Percentiles rank a stretch among this genome's conserved stretches.
Evolutionary conservation across 2,329 filamentous ascomycete species (phyloP).

Genomic region (Arthroderma sp.): DNA sequence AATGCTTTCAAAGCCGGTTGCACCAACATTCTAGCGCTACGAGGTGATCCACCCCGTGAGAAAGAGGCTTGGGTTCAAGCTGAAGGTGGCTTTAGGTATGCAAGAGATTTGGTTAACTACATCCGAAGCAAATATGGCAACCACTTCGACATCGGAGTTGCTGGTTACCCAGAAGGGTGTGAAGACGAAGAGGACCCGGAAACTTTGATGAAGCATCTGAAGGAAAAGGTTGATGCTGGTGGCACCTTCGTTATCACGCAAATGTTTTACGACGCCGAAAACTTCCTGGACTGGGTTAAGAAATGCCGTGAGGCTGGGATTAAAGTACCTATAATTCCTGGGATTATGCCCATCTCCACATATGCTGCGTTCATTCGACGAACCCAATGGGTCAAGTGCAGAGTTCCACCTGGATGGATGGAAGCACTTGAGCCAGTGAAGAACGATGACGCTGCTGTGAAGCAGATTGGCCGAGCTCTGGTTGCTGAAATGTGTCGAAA

Average conservation of each 20-base stretch:
- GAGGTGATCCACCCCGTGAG: constrained; percentile 86
- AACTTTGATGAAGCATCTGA: constrained; percentile 74
- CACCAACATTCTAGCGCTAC: constrained; percentile 88
- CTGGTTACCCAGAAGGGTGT: constrained; percentile 88
- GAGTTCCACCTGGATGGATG: constrained; percentile 69
- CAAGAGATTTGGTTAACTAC: constrained; percentile 76
- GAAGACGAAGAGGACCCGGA: constrained; percentile 88
- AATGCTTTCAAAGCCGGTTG: constrained; percentile 89
- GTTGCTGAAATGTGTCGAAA: constrained; percentile 83
- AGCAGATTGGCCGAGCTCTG: constrained; percentile 74
- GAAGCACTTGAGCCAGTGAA: constrained; percentile 79
- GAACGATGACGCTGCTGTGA: constrained; percentile 87
- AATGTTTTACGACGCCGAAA: constrained; percentile 98
- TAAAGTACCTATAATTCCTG: constrained; percentile 66
- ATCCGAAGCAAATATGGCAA: constrained; percentile 67
- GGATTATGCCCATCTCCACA: constrained; percentile 89
- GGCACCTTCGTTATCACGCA: constrained; percentile 92
- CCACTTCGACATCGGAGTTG: constrained; percentile 95
- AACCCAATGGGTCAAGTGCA: constrained; percentile 81
- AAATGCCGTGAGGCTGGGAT: constrained; percentile 80
- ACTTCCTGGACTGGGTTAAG: constrained; percentile 80
- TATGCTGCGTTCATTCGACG: constrained; percentile 85
- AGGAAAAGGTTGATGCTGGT: constrained; percentile 92
- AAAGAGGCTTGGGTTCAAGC: constrained; percentile 86
- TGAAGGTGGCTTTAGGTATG: constrained; percentile 80